These are phyloP conservation scores for Ophiostoma sp. DNA, from an alignment of 2,329 filamentous ascomycete genomes.

Conservation along the genomic window DNA sequence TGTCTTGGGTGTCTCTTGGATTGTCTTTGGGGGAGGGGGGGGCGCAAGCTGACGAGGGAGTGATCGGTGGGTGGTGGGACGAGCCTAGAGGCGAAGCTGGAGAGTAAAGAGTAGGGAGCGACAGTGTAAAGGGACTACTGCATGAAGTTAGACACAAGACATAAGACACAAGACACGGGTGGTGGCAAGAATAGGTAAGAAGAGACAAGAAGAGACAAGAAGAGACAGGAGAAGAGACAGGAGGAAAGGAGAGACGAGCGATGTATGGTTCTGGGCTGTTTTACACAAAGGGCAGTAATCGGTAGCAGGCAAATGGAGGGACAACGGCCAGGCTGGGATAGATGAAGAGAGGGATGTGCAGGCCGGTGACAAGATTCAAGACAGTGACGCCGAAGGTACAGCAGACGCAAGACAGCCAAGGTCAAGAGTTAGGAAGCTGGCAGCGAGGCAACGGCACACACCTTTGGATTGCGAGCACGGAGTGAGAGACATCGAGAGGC, in stretches of 20 bases:
- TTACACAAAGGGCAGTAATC: background rate
- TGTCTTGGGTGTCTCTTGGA: background rate
- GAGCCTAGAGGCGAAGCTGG: background rate
- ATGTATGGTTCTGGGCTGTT: background rate
- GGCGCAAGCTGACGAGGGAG: constrained; percentile 15
- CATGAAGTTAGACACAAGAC: too few relatives aligned
- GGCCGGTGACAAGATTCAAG: constrained; percentile 1
- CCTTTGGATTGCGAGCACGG: too few relatives aligned
- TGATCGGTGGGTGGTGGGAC: background rate
- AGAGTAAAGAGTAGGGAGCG: background rate
- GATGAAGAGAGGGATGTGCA: background rate
- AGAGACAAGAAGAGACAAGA: too few relatives aligned
- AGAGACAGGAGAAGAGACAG: too few relatives aligned
- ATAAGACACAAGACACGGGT: too few relatives aligned
- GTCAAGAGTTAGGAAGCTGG: background rate
- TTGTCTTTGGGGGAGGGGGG: constrained; percentile 9
- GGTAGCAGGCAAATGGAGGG: background rate
- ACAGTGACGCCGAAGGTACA: background rate
- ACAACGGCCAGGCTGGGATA: background rate
- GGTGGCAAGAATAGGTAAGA: too few relatives aligned
- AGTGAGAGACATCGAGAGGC: background rate
- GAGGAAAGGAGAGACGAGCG: background rate
- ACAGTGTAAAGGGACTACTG: too few relatives aligned
- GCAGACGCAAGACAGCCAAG: too few relatives aligned
- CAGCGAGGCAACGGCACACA: background rate